These are phyloP conservation scores for Asparagopsis taxiformis DNA, from an alignment of 31 red algal genomes.

Conservation along the genomic window DNA sequence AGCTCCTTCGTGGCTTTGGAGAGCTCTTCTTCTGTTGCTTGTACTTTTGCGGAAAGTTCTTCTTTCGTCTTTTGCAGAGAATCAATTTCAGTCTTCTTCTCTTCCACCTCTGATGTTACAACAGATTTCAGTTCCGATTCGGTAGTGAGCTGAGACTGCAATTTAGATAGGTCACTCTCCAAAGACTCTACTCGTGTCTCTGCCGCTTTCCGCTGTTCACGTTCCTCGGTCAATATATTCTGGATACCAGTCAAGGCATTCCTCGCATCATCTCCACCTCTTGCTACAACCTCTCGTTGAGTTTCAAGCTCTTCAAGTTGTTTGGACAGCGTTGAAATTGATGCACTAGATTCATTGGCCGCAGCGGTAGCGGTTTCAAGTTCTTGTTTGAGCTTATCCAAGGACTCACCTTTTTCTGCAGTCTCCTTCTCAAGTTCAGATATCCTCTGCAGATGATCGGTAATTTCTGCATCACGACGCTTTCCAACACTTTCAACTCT, in stretches of 20 bases:
- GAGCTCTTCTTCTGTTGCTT: background rate
- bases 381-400: background rate
- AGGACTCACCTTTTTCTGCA: background rate
- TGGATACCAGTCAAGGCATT: background rate
- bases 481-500: background rate
- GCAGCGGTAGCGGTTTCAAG: background rate
- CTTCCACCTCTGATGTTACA: background rate
- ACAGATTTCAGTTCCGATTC: background rate
- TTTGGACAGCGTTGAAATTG: background rate
- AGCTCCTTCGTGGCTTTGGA: background rate
- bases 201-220: background rate
- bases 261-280: background rate
- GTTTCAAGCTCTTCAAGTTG: background rate
- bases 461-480: constrained; percentile 4
- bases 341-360: background rate
- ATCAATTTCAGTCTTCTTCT: background rate
- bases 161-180: background rate
- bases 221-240: background rate
- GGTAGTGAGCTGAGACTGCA: background rate
- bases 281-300: background rate
- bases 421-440: background rate
- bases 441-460: constrained; percentile 1
- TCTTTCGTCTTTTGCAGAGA: background rate
- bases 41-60: background rate
- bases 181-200: background rate